Base-by-base conservation (phyloP, 2,329 filamentous ascomycete species). In the Hypoxylon sp. region DNA sequence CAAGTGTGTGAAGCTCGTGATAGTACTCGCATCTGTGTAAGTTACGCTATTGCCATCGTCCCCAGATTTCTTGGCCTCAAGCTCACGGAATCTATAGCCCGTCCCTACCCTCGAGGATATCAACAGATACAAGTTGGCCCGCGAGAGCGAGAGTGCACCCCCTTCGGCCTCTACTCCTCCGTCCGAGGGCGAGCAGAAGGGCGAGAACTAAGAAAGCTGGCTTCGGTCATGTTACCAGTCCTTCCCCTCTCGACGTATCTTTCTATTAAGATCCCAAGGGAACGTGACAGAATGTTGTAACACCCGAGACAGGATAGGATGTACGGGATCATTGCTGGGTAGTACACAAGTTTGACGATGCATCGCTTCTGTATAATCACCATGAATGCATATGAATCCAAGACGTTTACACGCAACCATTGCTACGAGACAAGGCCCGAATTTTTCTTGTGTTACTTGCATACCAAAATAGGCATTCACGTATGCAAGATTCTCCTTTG, bases 11-110 rank as follows among this genome's bases (percentile, higher is more conserved):
- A 66, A 8, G 17, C 14, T 13, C 61, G 56, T 31, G 33, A 49
- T 2, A 50, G 53, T 5, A 17, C 61, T 17, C 69, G 68, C 31
- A 53, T 40, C 17, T 72, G 68, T 40, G 74, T 73, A 64, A 61
- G 71, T 69, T 54, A 14, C n/a, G 55, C 0, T 10, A 57, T 44
- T 6, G 17, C 0, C 13, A 57, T 44, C 4, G 17, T 25, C 30
- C 50, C 22, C 17, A 25, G 6, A 40, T 35, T 40, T 54, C 22
- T 33, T 33, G 13, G 8, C 17, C 5, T n/a, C 6, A 42, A 57
- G 20, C 66, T 71, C 11, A 71, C 22, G 50, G 8, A 25, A 20
- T 49, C 6, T 17, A 13, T 31, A 71, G 68, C 55, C 58, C 8
- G 42, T 70, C 27, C 61, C 59, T 17, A 11, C n/a, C 11, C 6